A percentile compares a stretch with the other conserved stretches of the same genome.
These are phyloP conservation scores for Ustulina deusta DNA, from an alignment of 2,329 filamentous ascomycete species.

Conservation along the genomic window DNA sequence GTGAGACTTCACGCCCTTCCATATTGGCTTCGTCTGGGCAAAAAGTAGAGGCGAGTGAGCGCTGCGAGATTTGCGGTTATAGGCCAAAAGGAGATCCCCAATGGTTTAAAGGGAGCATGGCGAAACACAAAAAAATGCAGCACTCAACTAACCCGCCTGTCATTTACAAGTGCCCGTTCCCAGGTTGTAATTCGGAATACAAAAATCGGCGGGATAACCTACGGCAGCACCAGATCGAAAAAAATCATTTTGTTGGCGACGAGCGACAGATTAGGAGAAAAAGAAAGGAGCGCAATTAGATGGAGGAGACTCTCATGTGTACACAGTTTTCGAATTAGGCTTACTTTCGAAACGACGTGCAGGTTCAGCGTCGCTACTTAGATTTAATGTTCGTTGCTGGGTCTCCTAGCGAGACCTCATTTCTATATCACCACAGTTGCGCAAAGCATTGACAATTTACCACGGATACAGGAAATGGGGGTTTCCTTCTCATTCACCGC, in stretches of 20 bases:
- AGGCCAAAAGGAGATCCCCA: constrained; percentile 67
- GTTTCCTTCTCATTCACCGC: constrained; percentile 8
- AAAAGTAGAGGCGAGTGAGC: constrained; percentile 59
- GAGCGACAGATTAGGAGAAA: constrained; percentile 62
- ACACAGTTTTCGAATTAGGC: constrained; percentile 19
- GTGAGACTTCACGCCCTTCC: constrained; percentile 30
- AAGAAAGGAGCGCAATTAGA: constrained; percentile 49
- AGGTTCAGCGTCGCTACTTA: constrained; percentile 22
- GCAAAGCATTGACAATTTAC: constrained; percentile 6
- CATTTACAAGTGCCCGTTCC: constrained; percentile 66
- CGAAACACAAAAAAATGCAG: constrained; percentile 68
- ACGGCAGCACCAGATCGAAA: constrained; percentile 67
- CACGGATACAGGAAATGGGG: constrained; percentile 30
- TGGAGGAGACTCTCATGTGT: constrained; percentile 6
- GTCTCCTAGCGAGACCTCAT: constrained; percentile 22
- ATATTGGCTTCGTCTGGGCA: constrained; percentile 41
- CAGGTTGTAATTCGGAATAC: constrained; percentile 66
- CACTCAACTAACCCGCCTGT: constrained; percentile 62
- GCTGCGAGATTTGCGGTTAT: constrained; percentile 66
- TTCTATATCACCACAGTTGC: constrained; percentile 9
- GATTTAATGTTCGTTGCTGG: constrained; percentile 24
- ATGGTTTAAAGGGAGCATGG: constrained; percentile 70
- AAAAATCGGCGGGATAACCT: constrained; percentile 68
- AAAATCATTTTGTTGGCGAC: constrained; percentile 65
- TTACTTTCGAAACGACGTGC: constrained; percentile 24